Base-by-base conservation (phyloP, 768 basidiomycete genomes). In the Plicaturopsis crispa region DNA sequence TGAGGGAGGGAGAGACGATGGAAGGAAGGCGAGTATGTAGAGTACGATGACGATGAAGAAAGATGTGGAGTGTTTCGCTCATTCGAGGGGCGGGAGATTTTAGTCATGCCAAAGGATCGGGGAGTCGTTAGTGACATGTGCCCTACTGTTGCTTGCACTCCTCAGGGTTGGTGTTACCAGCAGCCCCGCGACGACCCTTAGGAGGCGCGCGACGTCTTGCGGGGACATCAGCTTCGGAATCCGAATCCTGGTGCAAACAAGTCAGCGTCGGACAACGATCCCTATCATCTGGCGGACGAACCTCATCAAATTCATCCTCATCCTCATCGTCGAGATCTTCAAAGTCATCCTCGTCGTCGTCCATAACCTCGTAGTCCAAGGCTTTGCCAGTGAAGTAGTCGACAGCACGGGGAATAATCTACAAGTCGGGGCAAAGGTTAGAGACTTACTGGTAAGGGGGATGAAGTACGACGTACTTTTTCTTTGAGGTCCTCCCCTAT, bases 311-410 rank as follows among this genome's bases (percentile, higher is more conserved):
- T 33, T 69, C 70, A 17, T 71, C 66, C 5, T 52, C 68, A 5
- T 63, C 67, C 10, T 67, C 64, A 17, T 66, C 69, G 21, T 71
- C 73, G 5, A 75, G 68, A 2, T 75, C 78, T 6, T 80, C 79
- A 18, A 78, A 72, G 1, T 75, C 75, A 14, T 78, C 72, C 12
- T 70, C 69, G 4, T 73, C 73, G 1, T 77, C 74, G 6, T 77
- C 67, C 33, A 47, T 46, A 48, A 70, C 56, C 28, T 88, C 88
- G 56, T 82, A 91, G 50, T 90, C 81, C 35, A 96, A 75, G 11
- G 92, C 90, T 64, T 93, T 93, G 48, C 93, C 93, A 5, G 92
- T 96, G 69, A 99, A 99, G 70, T 84, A 97, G 63, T 98, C 96
- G 42, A 98, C 67, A 10, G 92, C 94, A 45, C 86, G 86, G 39